These are phyloP conservation scores for Zopfia rhizophila DNA, from an alignment of 2,329 filamentous ascomycete species.

Conservation along the genomic window DNA sequence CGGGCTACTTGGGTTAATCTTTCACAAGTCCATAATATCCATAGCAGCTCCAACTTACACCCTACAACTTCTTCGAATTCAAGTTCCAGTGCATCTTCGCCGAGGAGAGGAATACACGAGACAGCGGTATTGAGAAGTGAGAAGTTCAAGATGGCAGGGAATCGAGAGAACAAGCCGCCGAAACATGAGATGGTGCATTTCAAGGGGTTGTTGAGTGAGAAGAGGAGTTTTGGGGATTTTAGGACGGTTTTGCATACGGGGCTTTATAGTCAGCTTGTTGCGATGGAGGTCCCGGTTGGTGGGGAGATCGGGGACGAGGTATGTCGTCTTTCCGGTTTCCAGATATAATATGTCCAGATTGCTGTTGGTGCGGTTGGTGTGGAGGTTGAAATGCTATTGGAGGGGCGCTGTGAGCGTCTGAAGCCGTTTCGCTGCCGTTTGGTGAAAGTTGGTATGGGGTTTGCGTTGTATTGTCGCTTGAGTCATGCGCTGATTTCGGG, in stretches of 20 bases:
- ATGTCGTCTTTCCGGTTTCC: constrained; percentile 10
- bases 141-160: constrained; percentile 29
- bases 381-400: too few species aligned
- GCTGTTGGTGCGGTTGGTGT: too few species aligned
- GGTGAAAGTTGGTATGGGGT: too few species aligned
- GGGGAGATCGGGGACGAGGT: constrained; percentile 76
- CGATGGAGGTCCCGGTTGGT: constrained; percentile 71
- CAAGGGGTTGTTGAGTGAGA: constrained; percentile 63
- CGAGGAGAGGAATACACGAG: too few species aligned
- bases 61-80: background rate
- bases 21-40: constrained; percentile 10
- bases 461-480: too few species aligned
- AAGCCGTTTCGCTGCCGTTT: too few species aligned
- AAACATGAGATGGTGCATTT: constrained; percentile 69
- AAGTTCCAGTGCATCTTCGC: too few species aligned
- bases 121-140: too few species aligned
- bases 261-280: constrained; percentile 69
- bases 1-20: constrained; percentile 1
- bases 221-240: constrained; percentile 68
- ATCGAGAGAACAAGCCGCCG: constrained; percentile 39
- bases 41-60: too few species aligned
- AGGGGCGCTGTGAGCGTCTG: too few species aligned
- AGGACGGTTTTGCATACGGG: constrained; percentile 71
- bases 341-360: background rate
- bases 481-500: constrained; percentile 1